Evolutionary conservation across 805 yeast species (phyloP).

Genomic region (Wickerhamiella sorbophila): DNA sequence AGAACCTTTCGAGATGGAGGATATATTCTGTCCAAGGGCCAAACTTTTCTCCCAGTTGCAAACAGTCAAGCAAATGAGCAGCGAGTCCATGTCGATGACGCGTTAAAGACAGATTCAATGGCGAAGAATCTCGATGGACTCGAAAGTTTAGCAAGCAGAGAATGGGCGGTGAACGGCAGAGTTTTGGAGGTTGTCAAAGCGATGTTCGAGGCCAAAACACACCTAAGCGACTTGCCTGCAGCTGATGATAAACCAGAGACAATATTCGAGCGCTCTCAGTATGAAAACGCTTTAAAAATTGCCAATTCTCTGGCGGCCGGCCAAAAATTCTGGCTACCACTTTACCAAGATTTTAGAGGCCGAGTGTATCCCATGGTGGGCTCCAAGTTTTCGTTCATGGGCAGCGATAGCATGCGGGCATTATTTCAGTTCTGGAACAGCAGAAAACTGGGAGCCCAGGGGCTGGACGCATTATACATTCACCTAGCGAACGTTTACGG

Average conservation of each 20-base stretch:
- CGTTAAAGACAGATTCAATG: slow-evolving; percentile 45
- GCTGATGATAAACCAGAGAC: slow-evolving; percentile 43
- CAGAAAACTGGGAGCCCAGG: slow-evolving; percentile 31
- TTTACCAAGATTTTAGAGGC: slow-evolving; percentile 39
- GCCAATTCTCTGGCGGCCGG: slow-evolving; percentile 60
- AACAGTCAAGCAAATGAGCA: slow-evolving; percentile 36
- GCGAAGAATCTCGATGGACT: slow-evolving; percentile 53
- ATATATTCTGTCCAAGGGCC: slow-evolving; percentile 25
- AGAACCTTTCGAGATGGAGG: slow-evolving; percentile 61
- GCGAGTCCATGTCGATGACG: slow-evolving; percentile 61
- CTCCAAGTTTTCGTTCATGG: slow-evolving; percentile 40
- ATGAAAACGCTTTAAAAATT: slow-evolving; percentile 70
- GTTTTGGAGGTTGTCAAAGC: slow-evolving; percentile 49
- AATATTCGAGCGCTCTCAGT: slow-evolving; percentile 22
- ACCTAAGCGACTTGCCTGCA: slow-evolving; percentile 38
- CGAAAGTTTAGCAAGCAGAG: slow-evolving; percentile 59
- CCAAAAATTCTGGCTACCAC: slow-evolving; percentile 34
- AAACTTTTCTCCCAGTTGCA: background rate
- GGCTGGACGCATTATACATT: slow-evolving; percentile 37
- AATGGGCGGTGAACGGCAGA: slow-evolving; percentile 72
- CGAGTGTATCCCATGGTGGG: slow-evolving; percentile 37
- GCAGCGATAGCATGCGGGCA: slow-evolving; percentile 37
- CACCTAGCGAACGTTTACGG: slow-evolving; percentile 42
- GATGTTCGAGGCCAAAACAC: slow-evolving; percentile 65
- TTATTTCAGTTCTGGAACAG: slow-evolving; percentile 39